Evolutionary conservation across 305 asterid species (phyloP).

Genomic region (Solanum hybrid): DNA sequence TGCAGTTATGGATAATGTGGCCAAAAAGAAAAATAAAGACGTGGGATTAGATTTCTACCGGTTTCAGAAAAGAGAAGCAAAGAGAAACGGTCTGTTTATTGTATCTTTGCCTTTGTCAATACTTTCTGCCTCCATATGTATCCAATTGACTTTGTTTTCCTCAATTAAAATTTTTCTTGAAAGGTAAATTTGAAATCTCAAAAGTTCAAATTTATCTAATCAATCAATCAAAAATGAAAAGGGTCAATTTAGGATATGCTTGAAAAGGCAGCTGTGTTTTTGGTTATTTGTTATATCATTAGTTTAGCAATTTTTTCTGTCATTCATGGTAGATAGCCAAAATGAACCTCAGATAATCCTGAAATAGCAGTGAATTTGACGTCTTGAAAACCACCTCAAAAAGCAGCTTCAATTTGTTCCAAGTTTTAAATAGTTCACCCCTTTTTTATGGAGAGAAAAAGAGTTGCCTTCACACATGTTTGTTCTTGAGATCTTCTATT

Average conservation of each 20-base stretch:
- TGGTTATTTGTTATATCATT: neutral
- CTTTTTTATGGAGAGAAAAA: neutral
- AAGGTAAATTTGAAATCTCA: neutral
- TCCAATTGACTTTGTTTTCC: neutral
- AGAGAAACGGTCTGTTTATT: conserved; percentile 49
- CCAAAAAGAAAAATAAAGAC: conserved; percentile 56
- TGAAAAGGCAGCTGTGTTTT: neutral
- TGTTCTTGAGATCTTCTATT: neutral
- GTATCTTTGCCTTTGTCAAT: neutral
- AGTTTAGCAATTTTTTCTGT: neutral
- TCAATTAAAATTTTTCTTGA: neutral
- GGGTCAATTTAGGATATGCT: neutral
- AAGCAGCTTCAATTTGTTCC: neutral
- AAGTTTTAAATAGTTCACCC: neutral
- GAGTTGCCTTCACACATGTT: neutral
- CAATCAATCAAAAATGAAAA: neutral
- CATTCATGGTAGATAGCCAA: neutral
- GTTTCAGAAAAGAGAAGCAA: conserved; percentile 83
- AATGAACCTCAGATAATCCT: neutral
- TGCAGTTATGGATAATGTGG: conserved; percentile 60
- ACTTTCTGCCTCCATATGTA: neutral
- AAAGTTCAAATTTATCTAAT: neutral
- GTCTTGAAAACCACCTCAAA: neutral
- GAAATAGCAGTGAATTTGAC: neutral
- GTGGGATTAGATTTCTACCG: conserved; percentile 71